These are phyloP conservation scores for Sarocladium oryzae DNA, from an alignment of 2,329 filamentous ascomycete species.

Conservation along the genomic window DNA sequence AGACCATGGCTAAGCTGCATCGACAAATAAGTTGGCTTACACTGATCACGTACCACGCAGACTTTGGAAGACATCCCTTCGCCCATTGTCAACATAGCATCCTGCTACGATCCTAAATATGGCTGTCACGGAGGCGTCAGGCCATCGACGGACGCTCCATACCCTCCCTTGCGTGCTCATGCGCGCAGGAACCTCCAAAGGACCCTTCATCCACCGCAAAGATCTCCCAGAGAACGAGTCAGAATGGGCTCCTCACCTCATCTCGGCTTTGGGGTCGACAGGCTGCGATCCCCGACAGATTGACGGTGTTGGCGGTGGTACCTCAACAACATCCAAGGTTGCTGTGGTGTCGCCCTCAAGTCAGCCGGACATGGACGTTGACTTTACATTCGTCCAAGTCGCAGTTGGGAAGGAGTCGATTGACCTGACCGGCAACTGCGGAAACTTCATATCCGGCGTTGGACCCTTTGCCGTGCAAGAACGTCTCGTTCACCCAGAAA, in stretches of 20 bases:
- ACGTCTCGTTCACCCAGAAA: conserved; percentile 27
- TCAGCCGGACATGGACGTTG: conserved; percentile 43
- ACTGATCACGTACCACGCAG: too few species aligned
- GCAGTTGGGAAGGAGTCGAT: conserved; percentile 48
- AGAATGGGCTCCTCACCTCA: conserved; percentile 48
- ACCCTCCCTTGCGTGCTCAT: conserved; percentile 49
- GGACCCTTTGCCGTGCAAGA: conserved; percentile 54
- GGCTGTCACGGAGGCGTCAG: not conserved
- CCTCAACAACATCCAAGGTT: conserved; percentile 56
- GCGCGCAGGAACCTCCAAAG: conserved; percentile 57
- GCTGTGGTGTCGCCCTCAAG: conserved; percentile 42
- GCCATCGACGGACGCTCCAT: conserved; percentile 14
- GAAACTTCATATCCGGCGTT: conserved; percentile 55
- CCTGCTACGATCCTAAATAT: conserved; percentile 7
- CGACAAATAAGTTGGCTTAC: too few species aligned
- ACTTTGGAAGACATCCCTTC: too few species aligned
- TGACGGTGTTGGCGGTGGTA: conserved; percentile 55
- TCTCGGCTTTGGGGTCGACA: conserved; percentile 45
- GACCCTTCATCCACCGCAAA: conserved; percentile 48
- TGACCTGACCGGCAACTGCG: conserved; percentile 56
- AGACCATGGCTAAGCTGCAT: not conserved
- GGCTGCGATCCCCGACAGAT: conserved; percentile 51
- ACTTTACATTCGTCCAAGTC: conserved; percentile 58
- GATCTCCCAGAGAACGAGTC: conserved; percentile 40
- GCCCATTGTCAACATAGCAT: not conserved